phyloP scores from a whole-genome alignment of 495 filamentous ascomycete species.

The Halenospora varia region DNA sequence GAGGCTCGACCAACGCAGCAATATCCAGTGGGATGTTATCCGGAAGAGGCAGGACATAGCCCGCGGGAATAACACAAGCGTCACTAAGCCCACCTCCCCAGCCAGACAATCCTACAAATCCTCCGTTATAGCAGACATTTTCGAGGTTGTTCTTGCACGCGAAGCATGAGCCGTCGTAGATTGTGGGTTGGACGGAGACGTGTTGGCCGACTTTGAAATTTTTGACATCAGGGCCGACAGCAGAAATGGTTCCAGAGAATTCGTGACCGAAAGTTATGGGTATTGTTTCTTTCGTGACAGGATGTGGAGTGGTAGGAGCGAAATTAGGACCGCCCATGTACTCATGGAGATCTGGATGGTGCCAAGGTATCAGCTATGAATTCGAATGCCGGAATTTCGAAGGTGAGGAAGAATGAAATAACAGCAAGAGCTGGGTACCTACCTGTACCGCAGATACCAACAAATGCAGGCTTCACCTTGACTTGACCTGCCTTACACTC shows the following conservation, averaged over 20 bases:
- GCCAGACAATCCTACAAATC: slow-evolving; percentile 58
- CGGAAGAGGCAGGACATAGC: slow-evolving; percentile 37
- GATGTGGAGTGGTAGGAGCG: slow-evolving; percentile 54
- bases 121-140: slow-evolving; percentile 55
- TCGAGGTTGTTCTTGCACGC: slow-evolving; percentile 45
- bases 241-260: slow-evolving; percentile 55
- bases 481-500: slow-evolving; percentile 21
- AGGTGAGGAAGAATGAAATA: background rate
- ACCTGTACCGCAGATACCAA: slow-evolving; percentile 56
- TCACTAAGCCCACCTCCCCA: slow-evolving; percentile 58
- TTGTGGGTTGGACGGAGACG: slow-evolving; percentile 56
- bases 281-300: slow-evolving; percentile 50
- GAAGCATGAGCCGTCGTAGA: slow-evolving; percentile 53
- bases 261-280: slow-evolving; percentile 62
- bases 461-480: slow-evolving; percentile 49
- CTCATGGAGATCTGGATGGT: slow-evolving; percentile 52
- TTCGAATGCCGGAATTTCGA: no score
- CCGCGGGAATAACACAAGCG: slow-evolving; percentile 45
- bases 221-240: slow-evolving; percentile 49
- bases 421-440: background rate
- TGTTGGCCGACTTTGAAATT: slow-evolving; percentile 48
- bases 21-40: slow-evolving; percentile 46
- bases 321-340: slow-evolving; percentile 52
- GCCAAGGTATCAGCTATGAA: background rate
- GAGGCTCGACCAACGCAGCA: slow-evolving; percentile 56